A percentile compares a stretch with the other conserved stretches of the same genome.
Conservation (phyloP, 805 yeast genomes). For the Kodamaea sagamina region DNA sequence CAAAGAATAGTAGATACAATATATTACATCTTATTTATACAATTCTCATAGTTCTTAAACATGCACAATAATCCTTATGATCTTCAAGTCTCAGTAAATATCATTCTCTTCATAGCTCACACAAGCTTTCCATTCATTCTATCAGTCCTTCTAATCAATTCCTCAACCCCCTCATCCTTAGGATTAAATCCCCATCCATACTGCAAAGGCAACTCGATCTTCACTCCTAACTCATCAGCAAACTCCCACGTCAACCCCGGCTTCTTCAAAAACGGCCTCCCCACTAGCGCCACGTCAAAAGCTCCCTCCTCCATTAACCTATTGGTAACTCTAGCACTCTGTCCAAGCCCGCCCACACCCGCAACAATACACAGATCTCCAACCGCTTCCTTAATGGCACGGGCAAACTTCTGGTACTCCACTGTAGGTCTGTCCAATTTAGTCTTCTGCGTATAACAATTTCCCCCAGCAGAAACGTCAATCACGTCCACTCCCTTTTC, state of each 20-base stretch:
- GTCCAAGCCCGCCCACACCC: conserved; percentile 47
- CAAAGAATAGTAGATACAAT: no score
- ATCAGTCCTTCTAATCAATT: conserved; percentile 20
- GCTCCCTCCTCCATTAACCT: conserved; percentile 41
- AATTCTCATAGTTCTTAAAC: no score
- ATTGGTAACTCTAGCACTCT: conserved; percentile 37
- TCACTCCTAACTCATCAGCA: conserved; percentile 52
- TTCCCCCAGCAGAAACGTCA: conserved; percentile 59
- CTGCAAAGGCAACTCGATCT: conserved; percentile 36
- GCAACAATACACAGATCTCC: conserved; percentile 46
- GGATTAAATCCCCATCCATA: conserved; percentile 25
- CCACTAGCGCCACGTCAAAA: conserved; percentile 53
- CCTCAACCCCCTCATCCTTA: conserved; percentile 19
- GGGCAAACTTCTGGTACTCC: conserved; percentile 32
- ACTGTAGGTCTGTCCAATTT: conserved; percentile 14
- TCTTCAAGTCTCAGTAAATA: no score
- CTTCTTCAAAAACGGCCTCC: conserved; percentile 45
- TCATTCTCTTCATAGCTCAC: no score
- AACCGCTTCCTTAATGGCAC: conserved; percentile 43
- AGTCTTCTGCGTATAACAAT: conserved; percentile 32
- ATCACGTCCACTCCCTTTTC: conserved; percentile 51
- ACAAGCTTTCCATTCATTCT: neutral
- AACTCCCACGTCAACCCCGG: conserved; percentile 51
- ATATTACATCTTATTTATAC: no score
- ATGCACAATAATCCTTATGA: no score